Evolutionary conservation across 2,329 filamentous ascomycete species (phyloP), one percentile per base, ranked within the genome.

Genomic region (Neoarthrinium moseri): DNA sequence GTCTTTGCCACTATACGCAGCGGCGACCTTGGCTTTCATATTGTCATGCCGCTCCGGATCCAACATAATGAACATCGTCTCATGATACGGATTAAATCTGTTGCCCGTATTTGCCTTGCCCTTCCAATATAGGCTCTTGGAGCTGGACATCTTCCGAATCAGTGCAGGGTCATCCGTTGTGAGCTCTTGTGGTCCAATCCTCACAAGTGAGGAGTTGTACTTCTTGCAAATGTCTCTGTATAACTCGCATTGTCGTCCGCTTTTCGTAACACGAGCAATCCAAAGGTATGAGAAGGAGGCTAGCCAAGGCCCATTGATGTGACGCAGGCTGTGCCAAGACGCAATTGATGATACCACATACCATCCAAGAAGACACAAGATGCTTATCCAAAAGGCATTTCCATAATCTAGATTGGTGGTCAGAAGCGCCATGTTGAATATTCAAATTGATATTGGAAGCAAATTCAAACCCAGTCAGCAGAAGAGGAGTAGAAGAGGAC

Each of bases 181-280:
- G 12, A 61, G 41, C 4, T 54, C 47, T 24, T 55, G 56, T 15
- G 58, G 58, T 2, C 55, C 58, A 27, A 61, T 38, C n/a, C 57
- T 48, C n/a, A 43, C 39, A 8, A 50, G 46, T n/a, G 38, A 40
- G 15, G 32, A 34, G n/a, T 53, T 49, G 22, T 58, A 49, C 34
- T 51, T 47, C 24, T 50, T 29, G n/a, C 35, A 24, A 7, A 47
- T 17, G 29, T 21, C 42, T 6, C 32, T 12, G 7, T 34, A 34
- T 7, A 15, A n/a, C n/a, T 34, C 10, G 32, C n/a, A 15, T 34
- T 34, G 32, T 17, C 32, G 7, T 6, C n/a, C 32, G 32, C 32
- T 34, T 17, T 15, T 34, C 7, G 10, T 34, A 11, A 4, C 32
- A 6, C 32, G n/a, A 12, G 32, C n/a, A 11, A 34, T 34, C 32